Percentiles rank a stretch among this genome's conserved stretches.
phyloP scores from a whole-genome alignment of 139 green algal species.

The Closterium sp. region DNA sequence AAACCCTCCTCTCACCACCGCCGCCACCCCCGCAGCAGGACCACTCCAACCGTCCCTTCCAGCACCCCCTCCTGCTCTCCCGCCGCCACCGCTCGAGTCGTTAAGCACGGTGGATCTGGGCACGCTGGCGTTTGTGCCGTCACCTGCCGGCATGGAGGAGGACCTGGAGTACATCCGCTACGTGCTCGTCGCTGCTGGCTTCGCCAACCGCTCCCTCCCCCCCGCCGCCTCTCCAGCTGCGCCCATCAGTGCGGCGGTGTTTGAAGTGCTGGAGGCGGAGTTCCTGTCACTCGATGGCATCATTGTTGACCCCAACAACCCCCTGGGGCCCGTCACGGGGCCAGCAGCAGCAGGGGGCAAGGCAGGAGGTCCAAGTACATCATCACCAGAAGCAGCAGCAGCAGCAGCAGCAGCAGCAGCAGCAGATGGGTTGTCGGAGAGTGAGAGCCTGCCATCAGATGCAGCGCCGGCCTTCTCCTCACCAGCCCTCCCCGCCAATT shows the following conservation, averaged over 20 bases:
- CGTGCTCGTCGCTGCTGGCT: slow-evolving; percentile 19
- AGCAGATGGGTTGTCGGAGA: background rate
- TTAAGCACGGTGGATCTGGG: background rate
- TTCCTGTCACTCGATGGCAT: slow-evolving; percentile 1
- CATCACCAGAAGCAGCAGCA: background rate
- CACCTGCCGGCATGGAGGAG: slow-evolving; percentile 11
- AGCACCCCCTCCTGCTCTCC: background rate
- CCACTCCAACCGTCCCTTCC: background rate
- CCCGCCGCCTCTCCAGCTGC: background rate
- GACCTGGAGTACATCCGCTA: slow-evolving; percentile 17
- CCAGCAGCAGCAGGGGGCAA: background rate
- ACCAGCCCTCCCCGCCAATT: background rate
- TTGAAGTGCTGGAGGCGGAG: slow-evolving; percentile 11
- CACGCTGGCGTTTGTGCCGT: background rate
- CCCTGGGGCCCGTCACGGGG: background rate
- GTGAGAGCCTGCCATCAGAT: background rate
- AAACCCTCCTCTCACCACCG: background rate
- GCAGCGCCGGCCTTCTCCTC: background rate
- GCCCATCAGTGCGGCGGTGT: slow-evolving; percentile 20
- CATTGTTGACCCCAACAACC: background rate
- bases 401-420: too few relatives aligned
- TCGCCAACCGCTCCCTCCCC: background rate
- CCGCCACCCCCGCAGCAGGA: background rate
- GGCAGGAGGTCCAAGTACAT: background rate
- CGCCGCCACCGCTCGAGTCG: background rate